A percentile compares a stretch with the other conserved stretches of the same genome.
Evolutionary conservation across 225 moss, liverwort and hornwort species (phyloP).

Genomic region (Pseudoscleropodium purum): DNA sequence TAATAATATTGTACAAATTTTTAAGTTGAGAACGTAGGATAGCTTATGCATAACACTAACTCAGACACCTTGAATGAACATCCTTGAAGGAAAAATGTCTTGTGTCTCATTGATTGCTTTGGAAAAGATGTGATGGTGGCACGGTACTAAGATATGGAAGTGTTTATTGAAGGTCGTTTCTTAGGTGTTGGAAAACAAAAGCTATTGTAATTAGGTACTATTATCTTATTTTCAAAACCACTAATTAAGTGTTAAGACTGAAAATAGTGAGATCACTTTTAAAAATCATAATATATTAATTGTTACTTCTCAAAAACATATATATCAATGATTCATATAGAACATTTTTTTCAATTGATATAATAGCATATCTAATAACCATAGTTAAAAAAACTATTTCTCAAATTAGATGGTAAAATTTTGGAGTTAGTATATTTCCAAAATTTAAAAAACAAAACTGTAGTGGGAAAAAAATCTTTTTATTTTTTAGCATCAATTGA

Average conservation of each 20-base stretch:
- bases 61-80: background rate
- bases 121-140: background rate
- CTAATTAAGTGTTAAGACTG: background rate
- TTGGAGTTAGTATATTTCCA: no score
- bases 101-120: background rate
- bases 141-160: background rate
- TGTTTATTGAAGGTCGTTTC: background rate
- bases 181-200: no score
- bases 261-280: background rate
- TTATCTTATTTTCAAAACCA: background rate
- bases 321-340: no score
- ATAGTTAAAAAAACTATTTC: accelerated
- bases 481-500: no score
- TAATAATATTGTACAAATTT: background rate
- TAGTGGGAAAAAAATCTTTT: no score
- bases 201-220: no score
- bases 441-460: no score
- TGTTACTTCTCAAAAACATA: background rate
- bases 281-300: background rate
- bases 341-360: background rate
- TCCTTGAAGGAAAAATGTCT: background rate
- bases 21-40: background rate
- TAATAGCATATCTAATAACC: accelerated
- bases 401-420: no score
- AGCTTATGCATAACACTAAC: background rate